A percentile compares a stretch with the other conserved stretches of the same genome.
These are phyloP conservation scores for Austroboletus eburneus DNA, from an alignment of 768 basidiomycete species.

Conservation along the genomic window DNA sequence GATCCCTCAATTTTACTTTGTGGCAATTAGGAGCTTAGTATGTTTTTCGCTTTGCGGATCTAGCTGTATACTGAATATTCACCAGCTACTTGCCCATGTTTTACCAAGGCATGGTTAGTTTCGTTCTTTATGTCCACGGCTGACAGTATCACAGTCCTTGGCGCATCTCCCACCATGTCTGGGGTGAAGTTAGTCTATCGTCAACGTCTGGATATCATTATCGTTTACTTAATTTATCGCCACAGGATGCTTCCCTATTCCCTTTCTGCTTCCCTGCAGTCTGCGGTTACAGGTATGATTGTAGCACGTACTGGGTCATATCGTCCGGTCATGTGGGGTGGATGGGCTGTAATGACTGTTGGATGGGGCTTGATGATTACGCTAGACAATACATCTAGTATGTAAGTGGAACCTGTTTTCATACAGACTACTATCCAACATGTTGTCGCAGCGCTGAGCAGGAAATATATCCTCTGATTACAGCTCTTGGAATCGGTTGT, in stretches of 20 bases:
- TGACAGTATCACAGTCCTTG: constrained; percentile 25
- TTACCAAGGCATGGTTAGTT: constrained; percentile 29
- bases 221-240: not conserved
- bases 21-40: constrained; percentile 23
- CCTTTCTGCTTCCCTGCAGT: constrained; percentile 18
- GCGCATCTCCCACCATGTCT: constrained; percentile 32
- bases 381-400: constrained; percentile 30
- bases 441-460: constrained; percentile 22
- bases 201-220: too few relatives aligned
- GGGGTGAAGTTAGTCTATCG: constrained; percentile 29
- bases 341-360: constrained; percentile 27
- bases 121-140: not conserved
- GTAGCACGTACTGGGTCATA: constrained; percentile 27
- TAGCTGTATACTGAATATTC: constrained; percentile 3
- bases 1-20: too few relatives aligned
- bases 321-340: constrained; percentile 31
- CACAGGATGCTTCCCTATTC: constrained; percentile 36
- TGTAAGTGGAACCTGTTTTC: constrained; percentile 17
- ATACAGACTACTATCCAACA: not conserved
- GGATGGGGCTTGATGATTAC: constrained; percentile 36
- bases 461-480: constrained; percentile 31
- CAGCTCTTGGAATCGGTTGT: constrained; percentile 33
- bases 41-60: not conserved
- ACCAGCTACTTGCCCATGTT: constrained; percentile 38
- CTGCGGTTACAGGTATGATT: constrained; percentile 24